Evolutionary conservation across 352 stramenopile species (phyloP).

Genomic region (Pythium aquatile): DNA sequence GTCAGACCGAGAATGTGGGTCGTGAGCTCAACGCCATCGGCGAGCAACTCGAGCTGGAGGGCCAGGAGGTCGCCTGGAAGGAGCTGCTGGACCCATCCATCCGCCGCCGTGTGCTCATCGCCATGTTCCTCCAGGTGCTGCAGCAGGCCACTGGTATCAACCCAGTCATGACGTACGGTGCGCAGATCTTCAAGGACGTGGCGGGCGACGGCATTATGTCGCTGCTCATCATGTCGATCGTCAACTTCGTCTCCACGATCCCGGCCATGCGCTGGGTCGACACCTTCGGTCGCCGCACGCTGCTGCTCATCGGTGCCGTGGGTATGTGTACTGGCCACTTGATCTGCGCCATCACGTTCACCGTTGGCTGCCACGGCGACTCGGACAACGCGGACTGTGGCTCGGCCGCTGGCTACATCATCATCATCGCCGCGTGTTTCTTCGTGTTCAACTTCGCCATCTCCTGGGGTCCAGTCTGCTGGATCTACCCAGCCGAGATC

Average conservation of each 20-base stretch:
- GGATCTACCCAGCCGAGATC: slow-evolving; percentile 62
- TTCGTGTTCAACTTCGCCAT: slow-evolving; percentile 57
- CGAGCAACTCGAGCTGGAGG: slow-evolving; percentile 39
- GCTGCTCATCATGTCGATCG: slow-evolving; percentile 34
- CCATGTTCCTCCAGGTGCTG: slow-evolving; percentile 38
- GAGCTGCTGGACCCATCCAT: slow-evolving; percentile 32
- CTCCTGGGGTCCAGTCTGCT: slow-evolving; percentile 54
- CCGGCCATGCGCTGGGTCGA: slow-evolving; percentile 45
- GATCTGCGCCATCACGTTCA: slow-evolving; percentile 38
- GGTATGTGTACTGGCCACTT: slow-evolving; percentile 46
- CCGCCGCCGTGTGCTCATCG: slow-evolving; percentile 33
- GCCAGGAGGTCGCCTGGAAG: slow-evolving; percentile 24
- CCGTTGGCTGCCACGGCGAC: slow-evolving; percentile 33
- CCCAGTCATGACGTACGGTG: slow-evolving; percentile 38
- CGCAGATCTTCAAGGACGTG: slow-evolving; percentile 40
- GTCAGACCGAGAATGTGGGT: slow-evolving; percentile 31
- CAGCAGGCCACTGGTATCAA: slow-evolving; percentile 50
- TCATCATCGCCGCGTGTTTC: slow-evolving; percentile 38
- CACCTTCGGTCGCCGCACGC: slow-evolving; percentile 31
- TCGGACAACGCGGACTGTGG: slow-evolving; percentile 26
- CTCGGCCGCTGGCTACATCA: slow-evolving; percentile 28
- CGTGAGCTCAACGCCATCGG: slow-evolving; percentile 44
- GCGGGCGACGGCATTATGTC: slow-evolving; percentile 34
- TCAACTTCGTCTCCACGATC: slow-evolving; percentile 39
- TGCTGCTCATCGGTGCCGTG: slow-evolving; percentile 40